Evolutionary conservation across 2,329 filamentous ascomycete species (phyloP).

Genomic region (Penicillium sp.): DNA sequence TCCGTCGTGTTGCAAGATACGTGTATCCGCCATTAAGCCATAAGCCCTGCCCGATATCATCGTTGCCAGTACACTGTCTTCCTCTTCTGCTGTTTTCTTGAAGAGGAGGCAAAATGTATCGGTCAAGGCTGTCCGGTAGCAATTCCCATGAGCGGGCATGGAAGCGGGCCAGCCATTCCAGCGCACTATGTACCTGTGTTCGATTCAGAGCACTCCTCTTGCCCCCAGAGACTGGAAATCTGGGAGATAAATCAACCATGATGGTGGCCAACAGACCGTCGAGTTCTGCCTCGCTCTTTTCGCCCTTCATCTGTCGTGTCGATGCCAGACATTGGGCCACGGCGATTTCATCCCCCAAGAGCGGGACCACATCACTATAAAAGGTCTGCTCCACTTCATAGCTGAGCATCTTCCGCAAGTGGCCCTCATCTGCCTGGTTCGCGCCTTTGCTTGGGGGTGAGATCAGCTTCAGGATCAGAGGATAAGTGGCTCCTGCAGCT

Average conservation of each 20-base stretch:
- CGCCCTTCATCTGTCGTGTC: constrained; percentile 39
- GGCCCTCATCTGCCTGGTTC: constrained; percentile 60
- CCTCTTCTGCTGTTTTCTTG: constrained; percentile 54
- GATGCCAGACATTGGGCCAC: constrained; percentile 61
- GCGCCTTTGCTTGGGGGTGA: constrained; percentile 53
- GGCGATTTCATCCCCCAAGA: constrained; percentile 51
- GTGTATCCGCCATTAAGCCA: constrained; percentile 74
- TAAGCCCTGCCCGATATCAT: constrained; percentile 39
- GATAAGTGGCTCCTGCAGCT: constrained; percentile 26
- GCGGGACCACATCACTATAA: constrained; percentile 63
- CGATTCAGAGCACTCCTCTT: constrained; percentile 51
- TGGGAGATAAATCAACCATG: constrained; percentile 61
- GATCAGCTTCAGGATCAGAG: constrained; percentile 66
- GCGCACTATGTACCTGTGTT: constrained; percentile 58
- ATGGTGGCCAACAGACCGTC: constrained; percentile 58
- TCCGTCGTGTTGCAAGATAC: constrained; percentile 67
- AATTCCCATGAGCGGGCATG: constrained; percentile 61
- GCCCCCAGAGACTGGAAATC: constrained; percentile 60
- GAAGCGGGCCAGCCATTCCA: constrained; percentile 69
- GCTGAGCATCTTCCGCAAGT: constrained; percentile 69
- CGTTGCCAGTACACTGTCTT: constrained; percentile 17
- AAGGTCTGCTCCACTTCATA: constrained; percentile 73
- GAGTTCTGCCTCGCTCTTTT: constrained; percentile 35
- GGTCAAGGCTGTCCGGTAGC: constrained; percentile 36
- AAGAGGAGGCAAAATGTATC: constrained; percentile 57